Base-by-base conservation (phyloP, 371 early-diverging fungal species). In the Mortierella polycephala region DNA sequence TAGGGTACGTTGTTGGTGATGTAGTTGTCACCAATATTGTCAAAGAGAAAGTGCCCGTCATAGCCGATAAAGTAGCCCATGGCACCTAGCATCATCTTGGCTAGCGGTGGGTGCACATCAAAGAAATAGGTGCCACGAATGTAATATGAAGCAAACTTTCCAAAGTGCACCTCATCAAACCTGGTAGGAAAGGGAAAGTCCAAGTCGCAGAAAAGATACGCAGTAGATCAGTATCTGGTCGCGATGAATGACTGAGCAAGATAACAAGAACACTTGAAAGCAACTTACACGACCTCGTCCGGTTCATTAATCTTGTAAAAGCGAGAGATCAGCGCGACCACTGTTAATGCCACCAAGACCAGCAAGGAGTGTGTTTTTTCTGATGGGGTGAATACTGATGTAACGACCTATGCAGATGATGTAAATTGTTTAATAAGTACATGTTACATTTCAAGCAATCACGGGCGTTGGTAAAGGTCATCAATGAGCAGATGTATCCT, bases 81-180 rank as follows among this genome's bases (percentile, higher is more conserved):
- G 21, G 89, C 88, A 11, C 98, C 99, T 16, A 99, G 84, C 82
- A 99, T 85, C 84, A 99, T 75, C 82, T 99, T 99, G 23, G 99
- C 99, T 49, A 99, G 87, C 6, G 99, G 99, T 45, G 99, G 99
- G 79, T 99, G 99, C 20, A 99, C 99, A 81, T 99, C 99, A 85
- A 99, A 99, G 84, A 93, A 99, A 86, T 96, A 99, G 63, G 88
- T 86, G 21, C 95, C 83, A 7, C 91, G 88, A 41, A 99, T 84
- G 79, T 99, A 99, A 79, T 95, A 94, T 21, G 92, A 89, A n/a
- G 97, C 96, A 84, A 98, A 99, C 82, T 98, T 96, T 61, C 99
- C 99, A 89, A 99, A 99, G 80, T 99, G 99, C 10, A 99, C 99
- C 84, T 99, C 99, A 84, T 92, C 91, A 74, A 90, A 91, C 2